Conservation (phyloP, 2,329 filamentous ascomycete species). For the Fusarium annulatum region DNA sequence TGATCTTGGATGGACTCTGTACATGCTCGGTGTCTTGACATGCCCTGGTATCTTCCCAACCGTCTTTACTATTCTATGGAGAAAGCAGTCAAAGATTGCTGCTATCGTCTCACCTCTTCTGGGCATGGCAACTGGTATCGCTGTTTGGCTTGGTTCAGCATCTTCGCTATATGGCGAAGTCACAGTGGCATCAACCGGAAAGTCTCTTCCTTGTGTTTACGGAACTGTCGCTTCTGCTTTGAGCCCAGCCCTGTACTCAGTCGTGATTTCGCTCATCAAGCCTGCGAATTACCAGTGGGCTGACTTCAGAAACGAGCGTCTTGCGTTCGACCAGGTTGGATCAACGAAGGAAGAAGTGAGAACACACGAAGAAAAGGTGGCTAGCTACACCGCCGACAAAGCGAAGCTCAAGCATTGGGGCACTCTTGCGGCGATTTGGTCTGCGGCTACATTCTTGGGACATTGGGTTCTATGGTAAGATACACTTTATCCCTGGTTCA, state of each 20-base stretch:
- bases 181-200: conserved; percentile 59
- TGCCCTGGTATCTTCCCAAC: conserved; percentile 66
- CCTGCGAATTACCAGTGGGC: conserved; percentile 56
- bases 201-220: conserved; percentile 62
- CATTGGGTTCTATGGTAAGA: conserved; percentile 60
- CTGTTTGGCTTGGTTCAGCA: conserved; percentile 63
- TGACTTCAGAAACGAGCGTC: conserved; percentile 54
- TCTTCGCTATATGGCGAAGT: conserved; percentile 59
- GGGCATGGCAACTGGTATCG: conserved; percentile 62
- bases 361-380: conserved; percentile 37
- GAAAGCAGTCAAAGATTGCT: conserved; percentile 59
- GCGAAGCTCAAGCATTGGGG: conserved; percentile 59
- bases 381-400: conserved; percentile 47
- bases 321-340: conserved; percentile 50
- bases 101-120: conserved; percentile 62
- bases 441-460: conserved; percentile 61
- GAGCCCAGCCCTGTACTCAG: conserved; percentile 56
- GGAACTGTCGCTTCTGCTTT: conserved; percentile 62
- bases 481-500: rapidly evolving
- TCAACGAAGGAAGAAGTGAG: not conserved
- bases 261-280: conserved; percentile 58
- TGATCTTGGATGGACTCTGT: conserved; percentile 64
- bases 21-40: conserved; percentile 65
- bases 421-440: conserved; percentile 47
- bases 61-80: conserved; percentile 64